Evolutionary conservation across 441 rosid species (phyloP), one percentile per base, ranked within the genome.

Genomic region (Brassica balearica): DNA sequence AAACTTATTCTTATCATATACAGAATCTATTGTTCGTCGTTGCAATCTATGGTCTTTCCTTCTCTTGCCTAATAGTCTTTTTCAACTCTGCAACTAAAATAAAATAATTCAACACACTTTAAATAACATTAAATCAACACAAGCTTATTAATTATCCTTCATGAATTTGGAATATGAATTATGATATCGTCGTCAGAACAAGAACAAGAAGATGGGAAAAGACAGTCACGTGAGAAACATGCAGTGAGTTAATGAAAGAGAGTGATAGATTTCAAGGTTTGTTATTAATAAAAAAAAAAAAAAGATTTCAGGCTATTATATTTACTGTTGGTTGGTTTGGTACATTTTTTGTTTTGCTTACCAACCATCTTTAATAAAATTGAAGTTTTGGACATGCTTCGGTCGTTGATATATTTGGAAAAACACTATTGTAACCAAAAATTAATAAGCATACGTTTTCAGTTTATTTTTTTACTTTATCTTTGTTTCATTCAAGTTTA

Each of bases 1-100:
- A 12, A 12, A 46, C 6, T 6, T 46, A 46, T 95, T 70, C 95
- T 89, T 14, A 89, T 77, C 81, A 89, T 80, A 80, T 82, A 90
- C 11, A 91, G 86, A 46, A 88, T 84, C 84, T 84, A 88, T 62
- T 87, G 95, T 77, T 78, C 88, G 82, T 91, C 95, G 34, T 29
- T 29, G 34, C 34, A 29, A 29, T 29, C 34, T 29, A 29, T 29
- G 34, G 5, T 29, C 34, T 29, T 29, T 29, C 27, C 27, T 3
- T 80, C 82, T 92, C 97, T 69, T 84, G 88, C 75, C 92, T 87
- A 58, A 92, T 87, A 1, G 81, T 82, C 75, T 78, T 84, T 70
- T 64, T 77, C 85, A 92, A 17, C 53, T 92, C 96, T 88, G 86
- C 75, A 12, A 11, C 53, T 8, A 43, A 38, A 41, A 9, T 41